Evolutionary conservation across 2,329 filamentous ascomycete species (phyloP).

Genomic region (Pseudogymnoascus sp.): DNA sequence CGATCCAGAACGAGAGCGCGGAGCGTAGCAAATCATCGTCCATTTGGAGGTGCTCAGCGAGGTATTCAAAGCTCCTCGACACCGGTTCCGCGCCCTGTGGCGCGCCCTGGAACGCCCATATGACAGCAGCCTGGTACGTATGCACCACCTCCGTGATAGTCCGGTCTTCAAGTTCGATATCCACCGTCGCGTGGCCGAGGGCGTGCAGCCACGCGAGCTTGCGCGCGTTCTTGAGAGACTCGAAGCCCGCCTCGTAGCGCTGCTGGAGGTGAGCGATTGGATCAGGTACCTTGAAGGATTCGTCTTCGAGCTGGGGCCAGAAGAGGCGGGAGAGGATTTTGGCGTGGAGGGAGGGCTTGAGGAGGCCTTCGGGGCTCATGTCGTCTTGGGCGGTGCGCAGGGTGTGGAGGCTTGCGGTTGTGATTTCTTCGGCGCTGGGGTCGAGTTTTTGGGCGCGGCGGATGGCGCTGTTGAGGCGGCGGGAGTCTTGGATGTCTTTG

Average conservation of each 20-base stretch:
- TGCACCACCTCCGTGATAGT: conserved; percentile 63
- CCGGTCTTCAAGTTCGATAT: conserved; percentile 76
- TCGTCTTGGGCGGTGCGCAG: conserved; percentile 26
- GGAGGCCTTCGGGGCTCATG: conserved; percentile 28
- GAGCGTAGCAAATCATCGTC: conserved; percentile 63
- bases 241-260: conserved; percentile 68
- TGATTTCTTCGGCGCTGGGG: conserved; percentile 24
- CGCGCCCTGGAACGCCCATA: conserved; percentile 65
- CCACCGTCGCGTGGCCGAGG: conserved; percentile 70
- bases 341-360: conserved; percentile 52
- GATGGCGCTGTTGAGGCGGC: conserved; percentile 62
- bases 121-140: conserved; percentile 81
- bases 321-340: conserved; percentile 89
- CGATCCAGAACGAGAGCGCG: conserved; percentile 65
- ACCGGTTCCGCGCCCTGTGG: conserved; percentile 21
- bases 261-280: conserved; percentile 54
- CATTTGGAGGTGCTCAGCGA: conserved; percentile 55
- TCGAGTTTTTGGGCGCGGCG: conserved; percentile 42
- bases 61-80: conserved; percentile 42
- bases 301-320: conserved; percentile 76
- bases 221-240: conserved; percentile 70
- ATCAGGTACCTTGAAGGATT: conserved; percentile 57
- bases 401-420: conserved; percentile 16
- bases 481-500: conserved; percentile 80
- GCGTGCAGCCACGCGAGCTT: conserved; percentile 85